Percentiles rank a stretch among this genome's conserved stretches.
These are phyloP conservation scores for Tillandsia fasciculata DNA, from an alignment of 176 grass and related monocot genomes.

Conservation along the genomic window DNA sequence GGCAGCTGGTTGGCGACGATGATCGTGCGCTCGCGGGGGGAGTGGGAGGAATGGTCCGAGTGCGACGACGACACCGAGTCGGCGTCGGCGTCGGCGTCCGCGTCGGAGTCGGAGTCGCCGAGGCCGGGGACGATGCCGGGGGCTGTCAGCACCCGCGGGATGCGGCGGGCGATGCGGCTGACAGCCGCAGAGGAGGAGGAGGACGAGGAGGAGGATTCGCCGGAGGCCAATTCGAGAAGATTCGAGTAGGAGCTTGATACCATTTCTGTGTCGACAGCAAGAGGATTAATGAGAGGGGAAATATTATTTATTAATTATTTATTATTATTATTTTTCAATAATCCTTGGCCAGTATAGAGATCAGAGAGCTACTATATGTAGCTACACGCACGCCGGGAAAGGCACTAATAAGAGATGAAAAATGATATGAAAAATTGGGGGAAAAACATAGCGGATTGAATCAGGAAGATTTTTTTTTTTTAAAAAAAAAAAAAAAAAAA, in stretches of 20 bases:
- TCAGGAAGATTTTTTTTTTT: background rate
- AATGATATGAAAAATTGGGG: too few relatives aligned
- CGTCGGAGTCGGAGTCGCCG: slow-evolving; percentile 44
- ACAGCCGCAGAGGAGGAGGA: slow-evolving; percentile 11
- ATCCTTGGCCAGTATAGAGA: background rate
- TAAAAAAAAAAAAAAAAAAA: slow-evolving; percentile 16
- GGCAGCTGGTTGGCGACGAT: slow-evolving; percentile 96
- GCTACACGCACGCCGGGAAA: background rate
- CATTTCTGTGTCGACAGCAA: slow-evolving; percentile 23
- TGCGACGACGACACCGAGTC: slow-evolving; percentile 21
- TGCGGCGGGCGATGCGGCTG: slow-evolving; percentile 38
- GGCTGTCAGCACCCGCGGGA: slow-evolving; percentile 74
- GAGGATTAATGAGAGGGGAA: background rate
- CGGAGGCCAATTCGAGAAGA: slow-evolving; percentile 73
- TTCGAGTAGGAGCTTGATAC: slow-evolving; percentile 93
- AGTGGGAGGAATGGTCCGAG: slow-evolving; percentile 40
- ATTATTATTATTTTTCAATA: too few relatives aligned
- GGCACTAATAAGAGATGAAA: background rate
- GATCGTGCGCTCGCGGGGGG: slow-evolving; percentile 59
- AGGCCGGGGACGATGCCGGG: slow-evolving; percentile 83
- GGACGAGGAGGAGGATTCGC: slow-evolving; percentile 8
- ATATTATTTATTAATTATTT: too few relatives aligned
- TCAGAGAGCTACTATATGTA: background rate
- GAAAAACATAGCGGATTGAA: too few relatives aligned
- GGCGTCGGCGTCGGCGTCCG: slow-evolving; percentile 13